Evolutionary conservation across 768 basidiomycete genomes (phyloP), one percentile per base, ranked within the genome.

Genomic region (Kwoniella dejecticola): DNA sequence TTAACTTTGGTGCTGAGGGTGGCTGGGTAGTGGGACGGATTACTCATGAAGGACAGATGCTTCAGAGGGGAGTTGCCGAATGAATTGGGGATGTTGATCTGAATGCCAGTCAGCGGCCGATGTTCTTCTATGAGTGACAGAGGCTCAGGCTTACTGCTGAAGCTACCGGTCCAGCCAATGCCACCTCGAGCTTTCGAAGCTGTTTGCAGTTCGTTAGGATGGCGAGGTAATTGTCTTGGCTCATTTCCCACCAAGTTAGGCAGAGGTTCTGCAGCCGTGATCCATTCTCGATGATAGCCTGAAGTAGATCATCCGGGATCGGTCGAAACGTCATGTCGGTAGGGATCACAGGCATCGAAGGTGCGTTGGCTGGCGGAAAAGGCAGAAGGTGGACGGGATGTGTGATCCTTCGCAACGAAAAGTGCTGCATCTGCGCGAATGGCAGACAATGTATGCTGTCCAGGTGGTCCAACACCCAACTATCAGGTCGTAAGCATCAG

Each of bases 391-490:
- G 33, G 7, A 56, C 27, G 3, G 63, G 60, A 45, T 64, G 67
- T 1, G 57, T 11, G 2, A 31, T n/a, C 31, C 67, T 49, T 0
- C 50, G 46, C 31, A 69, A 30, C 8, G 45, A 52, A 38, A 69
- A 63, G 12, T 23, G 40, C 12, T 21, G 23, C 12, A 69, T 46
- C 33, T 69, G 63, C 4, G 31, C 12, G 26, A 69, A 17, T 6
- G 67, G 67, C 1, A 62, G 29, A 10, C 31, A n/a, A 23, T 62
- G 61, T 1, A 69, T 24, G 8, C 64, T 65, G 7, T 48, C 26
- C 17, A 69, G 57, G 53, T 69, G 67, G n/a, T 69, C 42, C 3
- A 54, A 30, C 5, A 57, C 41, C 67, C 67, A 69, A 12, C 67
- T 68, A 38, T 12, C 11, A 30, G 19, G 11, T 42, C 41, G 11